A percentile compares a stretch with the other conserved stretches of the same genome.
phyloP scores from a whole-genome alignment of 495 filamentous ascomycete species.

The Aspergillus asperescens region DNA sequence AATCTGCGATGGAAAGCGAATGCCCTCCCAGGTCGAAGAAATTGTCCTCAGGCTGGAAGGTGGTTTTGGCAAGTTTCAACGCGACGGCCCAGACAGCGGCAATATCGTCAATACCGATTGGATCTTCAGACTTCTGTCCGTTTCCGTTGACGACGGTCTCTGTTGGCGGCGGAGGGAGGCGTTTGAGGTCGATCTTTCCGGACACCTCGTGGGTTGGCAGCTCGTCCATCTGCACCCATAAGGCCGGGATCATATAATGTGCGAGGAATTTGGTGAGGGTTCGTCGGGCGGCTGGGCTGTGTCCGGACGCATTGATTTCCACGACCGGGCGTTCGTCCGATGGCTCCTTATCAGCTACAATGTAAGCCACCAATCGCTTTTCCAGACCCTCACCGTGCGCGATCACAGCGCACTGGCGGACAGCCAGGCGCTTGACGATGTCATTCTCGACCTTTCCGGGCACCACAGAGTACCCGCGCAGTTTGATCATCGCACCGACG shows the following conservation, averaged over 20 bases:
- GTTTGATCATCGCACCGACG: constrained; percentile 71
- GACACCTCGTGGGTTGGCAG: constrained; percentile 62
- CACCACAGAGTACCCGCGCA: constrained; percentile 74
- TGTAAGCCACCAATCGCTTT: constrained; percentile 60
- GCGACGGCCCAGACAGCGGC: constrained; percentile 55
- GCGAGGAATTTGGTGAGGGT: constrained; percentile 53
- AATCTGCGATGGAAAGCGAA: constrained; percentile 60
- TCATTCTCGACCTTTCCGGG: constrained; percentile 71
- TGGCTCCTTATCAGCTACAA: constrained; percentile 53
- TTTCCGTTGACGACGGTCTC: constrained; percentile 28
- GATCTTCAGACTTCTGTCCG: constrained; percentile 36
- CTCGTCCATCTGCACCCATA: constrained; percentile 58
- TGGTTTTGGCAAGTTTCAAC: constrained; percentile 47
- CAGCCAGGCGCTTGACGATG: constrained; percentile 54
- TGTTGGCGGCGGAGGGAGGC: constrained; percentile 48
- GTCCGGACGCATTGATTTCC: constrained; percentile 54
- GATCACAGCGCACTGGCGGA: constrained; percentile 53
- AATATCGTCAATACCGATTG: constrained; percentile 51
- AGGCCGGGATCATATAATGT: constrained; percentile 64
- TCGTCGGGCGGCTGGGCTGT: constrained; percentile 53
- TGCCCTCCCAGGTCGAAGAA: constrained; percentile 71
- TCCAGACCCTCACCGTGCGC: constrained; percentile 63
- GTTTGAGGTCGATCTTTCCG: constrained; percentile 61
- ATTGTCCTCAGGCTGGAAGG: constrained; percentile 55
- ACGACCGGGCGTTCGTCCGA: constrained; percentile 47